phyloP scores from a whole-genome alignment of 192 early-diverging fungal species.

The Coemansia sp. region DNA sequence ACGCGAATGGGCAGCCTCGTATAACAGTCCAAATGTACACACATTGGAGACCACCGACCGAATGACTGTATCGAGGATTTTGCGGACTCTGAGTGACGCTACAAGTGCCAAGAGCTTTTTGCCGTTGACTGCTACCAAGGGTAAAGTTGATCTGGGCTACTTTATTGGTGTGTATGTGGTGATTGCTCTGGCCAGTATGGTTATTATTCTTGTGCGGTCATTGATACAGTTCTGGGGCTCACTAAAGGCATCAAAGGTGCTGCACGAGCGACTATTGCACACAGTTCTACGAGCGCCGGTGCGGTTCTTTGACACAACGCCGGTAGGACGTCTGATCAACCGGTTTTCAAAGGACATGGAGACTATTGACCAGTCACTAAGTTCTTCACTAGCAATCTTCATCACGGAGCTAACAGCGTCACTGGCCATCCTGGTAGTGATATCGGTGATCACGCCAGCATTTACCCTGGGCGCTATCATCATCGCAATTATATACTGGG shows the following conservation, averaged over 20 bases:
- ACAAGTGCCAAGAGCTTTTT: background rate
- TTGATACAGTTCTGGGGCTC: constrained; percentile 50
- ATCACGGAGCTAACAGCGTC: constrained; percentile 59
- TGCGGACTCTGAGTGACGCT: too few relatives aligned
- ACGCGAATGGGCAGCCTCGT: constrained; percentile 49
- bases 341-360: constrained; percentile 80
- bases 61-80: too few relatives aligned
- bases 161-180: constrained; percentile 36
- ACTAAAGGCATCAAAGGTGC: constrained; percentile 30
- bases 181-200: constrained; percentile 33
- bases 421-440: constrained; percentile 58
- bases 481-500: constrained; percentile 64
- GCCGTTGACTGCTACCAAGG: background rate
- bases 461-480: constrained; percentile 78
- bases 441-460: constrained; percentile 65
- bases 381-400: constrained; percentile 60
- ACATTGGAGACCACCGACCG: too few relatives aligned
- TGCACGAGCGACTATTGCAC: constrained; percentile 47
- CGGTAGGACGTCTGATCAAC: constrained; percentile 75
- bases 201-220: constrained; percentile 34
- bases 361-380: constrained; percentile 70
- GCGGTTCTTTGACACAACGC: constrained; percentile 87
- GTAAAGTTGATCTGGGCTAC: constrained; percentile 21
- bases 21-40: constrained; percentile 14
- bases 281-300: constrained; percentile 68